Evolutionary conservation across 2,329 filamentous ascomycete species (phyloP).

Genomic region (Venturiaceae sp.): DNA sequence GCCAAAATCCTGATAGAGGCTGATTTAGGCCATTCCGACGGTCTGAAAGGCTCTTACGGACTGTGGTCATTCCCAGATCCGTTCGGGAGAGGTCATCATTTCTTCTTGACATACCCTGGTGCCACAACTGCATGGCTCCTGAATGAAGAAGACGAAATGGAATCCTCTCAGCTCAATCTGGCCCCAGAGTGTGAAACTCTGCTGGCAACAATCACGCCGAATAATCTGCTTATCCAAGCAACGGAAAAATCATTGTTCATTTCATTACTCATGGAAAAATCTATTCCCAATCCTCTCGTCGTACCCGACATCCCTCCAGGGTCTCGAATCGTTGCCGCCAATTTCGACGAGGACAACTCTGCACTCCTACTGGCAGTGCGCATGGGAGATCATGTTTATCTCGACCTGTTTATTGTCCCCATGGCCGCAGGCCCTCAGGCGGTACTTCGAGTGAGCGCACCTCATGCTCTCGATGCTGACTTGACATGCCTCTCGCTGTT

Average conservation of each 20-base stretch:
- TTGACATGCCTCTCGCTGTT: background rate
- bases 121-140: background rate
- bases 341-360: background rate
- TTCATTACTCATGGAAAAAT: background rate
- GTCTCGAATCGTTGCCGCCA: background rate
- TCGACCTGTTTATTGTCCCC: background rate
- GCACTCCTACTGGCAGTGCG: background rate
- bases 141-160: background rate
- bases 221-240: background rate
- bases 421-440: background rate
- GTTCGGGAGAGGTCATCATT: background rate
- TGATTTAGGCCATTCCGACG: slow-evolving; percentile 16
- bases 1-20: slow-evolving; percentile 19
- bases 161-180: background rate
- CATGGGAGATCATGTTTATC: background rate
- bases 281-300: background rate
- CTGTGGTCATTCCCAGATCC: slow-evolving; percentile 1
- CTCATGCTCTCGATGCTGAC: background rate
- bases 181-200: background rate
- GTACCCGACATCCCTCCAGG: background rate
- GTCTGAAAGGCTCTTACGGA: slow-evolving; percentile 22
- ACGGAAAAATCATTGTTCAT: background rate
- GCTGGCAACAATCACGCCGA: background rate
- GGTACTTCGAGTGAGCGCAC: background rate
- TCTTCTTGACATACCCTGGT: slow-evolving; percentile 6